Base-by-base conservation (phyloP, 257 asterid genomes). In the Sherardia arvensis region DNA sequence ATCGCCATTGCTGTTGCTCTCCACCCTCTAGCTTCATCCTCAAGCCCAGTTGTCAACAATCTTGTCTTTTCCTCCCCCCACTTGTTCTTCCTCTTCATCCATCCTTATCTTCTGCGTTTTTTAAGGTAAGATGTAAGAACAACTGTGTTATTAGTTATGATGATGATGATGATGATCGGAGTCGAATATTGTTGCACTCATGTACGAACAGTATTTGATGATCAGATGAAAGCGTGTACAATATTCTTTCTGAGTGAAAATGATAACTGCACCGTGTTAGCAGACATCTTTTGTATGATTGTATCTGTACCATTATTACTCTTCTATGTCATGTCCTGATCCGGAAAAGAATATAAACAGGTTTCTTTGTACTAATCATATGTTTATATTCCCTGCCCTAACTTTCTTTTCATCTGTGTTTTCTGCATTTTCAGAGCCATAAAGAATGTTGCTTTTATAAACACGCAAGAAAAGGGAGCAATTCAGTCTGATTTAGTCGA, bases 121-220 rank as follows among this genome's bases (percentile, higher is more conserved):
- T 45, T 27, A 58, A 70, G 70, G 75, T 71, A 58, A 45, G 70
- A 43, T n/a, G n/a, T n/a, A n/a, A 70, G 5, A 23, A 18, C 10
- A n/a, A 9, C 27, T n/a, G 11, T n/a, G 12, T 49, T 49, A 20
- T 5, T 3, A 7, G 2, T 49, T 1, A 17, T 48, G 26, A 20
- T 49, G 22, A 5, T 15, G 12, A n/a, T n/a, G 67, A 25, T 49
- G n/a, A 30, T 29, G 3, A 64, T n/a, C 28, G 7, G 4, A 12
- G 27, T 21, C 28, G 27, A 53, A n/a, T n/a, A 49, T 43, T 14
- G 58, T 21, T 22, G 27, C 58, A 51, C 56, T 51, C 56, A 27
- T n/a, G 55, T 49, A 20, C 23, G 20, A 17, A 20, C 21, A 27
- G 38, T 2, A 36, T 59, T 49, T 8, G 51, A 43, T 43, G 51